Conservation (phyloP, 192 early-diverging fungal genomes). For the Pilobolus umbonatus region DNA sequence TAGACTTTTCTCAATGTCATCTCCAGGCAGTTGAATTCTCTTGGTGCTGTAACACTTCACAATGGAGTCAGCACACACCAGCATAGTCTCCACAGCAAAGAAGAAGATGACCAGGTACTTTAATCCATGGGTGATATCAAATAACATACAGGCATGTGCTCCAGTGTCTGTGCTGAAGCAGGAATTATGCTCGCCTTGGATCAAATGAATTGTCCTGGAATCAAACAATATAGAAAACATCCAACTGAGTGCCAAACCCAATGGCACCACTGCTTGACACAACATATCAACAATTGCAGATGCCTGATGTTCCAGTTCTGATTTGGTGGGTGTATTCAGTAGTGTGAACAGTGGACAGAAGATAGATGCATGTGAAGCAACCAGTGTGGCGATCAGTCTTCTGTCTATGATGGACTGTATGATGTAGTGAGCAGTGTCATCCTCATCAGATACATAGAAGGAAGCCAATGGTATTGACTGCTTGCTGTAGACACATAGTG, state of each 20-base stretch:
- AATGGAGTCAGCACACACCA: slow-evolving; percentile 2
- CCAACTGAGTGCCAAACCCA: slow-evolving; percentile 29
- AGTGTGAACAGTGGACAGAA: slow-evolving; percentile 19
- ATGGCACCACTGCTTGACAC: slow-evolving; percentile 20
- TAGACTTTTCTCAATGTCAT: slow-evolving; percentile 2
- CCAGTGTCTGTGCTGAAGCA: not conserved
- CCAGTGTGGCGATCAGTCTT: slow-evolving; percentile 22
- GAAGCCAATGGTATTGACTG: not conserved
- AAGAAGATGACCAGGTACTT: slow-evolving; percentile 11
- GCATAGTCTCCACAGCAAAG: slow-evolving; percentile 8
- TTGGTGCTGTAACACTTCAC: not conserved
- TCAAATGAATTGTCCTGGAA: slow-evolving; percentile 7
- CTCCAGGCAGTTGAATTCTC: slow-evolving; percentile 5
- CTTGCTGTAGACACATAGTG: slow-evolving; percentile 11
- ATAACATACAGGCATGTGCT: not conserved
- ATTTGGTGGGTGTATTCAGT: not conserved
- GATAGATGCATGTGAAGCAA: slow-evolving; percentile 24
- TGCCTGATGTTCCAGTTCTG: not conserved
- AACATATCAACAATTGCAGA: slow-evolving; percentile 1
- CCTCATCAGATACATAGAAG: not conserved
- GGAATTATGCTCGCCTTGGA: not conserved
- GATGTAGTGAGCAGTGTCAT: not conserved
- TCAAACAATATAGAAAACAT: slow-evolving; percentile 28
- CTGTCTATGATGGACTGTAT: slow-evolving; percentile 13
- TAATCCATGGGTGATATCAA: slow-evolving; percentile 1